phyloP scores from a whole-genome alignment of 495 filamentous ascomycete genomes.

The Bathelium albidoporum region DNA sequence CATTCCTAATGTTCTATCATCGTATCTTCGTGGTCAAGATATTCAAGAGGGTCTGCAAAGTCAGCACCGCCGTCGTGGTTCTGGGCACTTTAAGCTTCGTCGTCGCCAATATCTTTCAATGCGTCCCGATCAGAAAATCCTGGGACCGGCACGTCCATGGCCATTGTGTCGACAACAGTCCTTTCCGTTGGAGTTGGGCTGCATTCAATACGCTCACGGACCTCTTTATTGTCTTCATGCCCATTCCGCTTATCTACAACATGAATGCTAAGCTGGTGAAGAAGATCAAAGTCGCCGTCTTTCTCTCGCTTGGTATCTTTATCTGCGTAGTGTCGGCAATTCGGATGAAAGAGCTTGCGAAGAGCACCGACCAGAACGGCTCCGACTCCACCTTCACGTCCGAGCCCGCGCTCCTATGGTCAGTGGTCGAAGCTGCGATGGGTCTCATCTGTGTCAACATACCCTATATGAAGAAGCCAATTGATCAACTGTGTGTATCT shows the following conservation, averaged over 20 bases:
- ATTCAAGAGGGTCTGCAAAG: conserved; percentile 6
- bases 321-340: conserved; percentile 9
- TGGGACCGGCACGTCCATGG: conserved; percentile 7
- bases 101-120: conserved; percentile 7
- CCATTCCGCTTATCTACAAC: conserved; percentile 6
- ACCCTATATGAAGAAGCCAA: not conserved
- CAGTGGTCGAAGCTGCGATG: conserved; percentile 11
- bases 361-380: not conserved
- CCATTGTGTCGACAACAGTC: conserved; percentile 11
- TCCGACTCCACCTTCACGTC: conserved; percentile 9
- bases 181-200: conserved; percentile 15
- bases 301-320: conserved; percentile 14
- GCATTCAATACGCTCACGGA: conserved; percentile 14
- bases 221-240: conserved; percentile 11
- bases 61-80: not conserved
- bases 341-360: conserved; percentile 13
- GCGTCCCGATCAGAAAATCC: not conserved
- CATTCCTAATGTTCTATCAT: conserved; percentile 15
- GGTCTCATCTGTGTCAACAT: conserved; percentile 13
- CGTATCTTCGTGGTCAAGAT: conserved; percentile 6
- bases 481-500: not conserved
- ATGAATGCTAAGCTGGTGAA: conserved; percentile 9
- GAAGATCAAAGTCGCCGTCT: conserved; percentile 4
- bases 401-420: conserved; percentile 12
- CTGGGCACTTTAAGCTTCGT: not conserved